phyloP scores from a whole-genome alignment of 345 rosid species.

The Salix purpurea region DNA sequence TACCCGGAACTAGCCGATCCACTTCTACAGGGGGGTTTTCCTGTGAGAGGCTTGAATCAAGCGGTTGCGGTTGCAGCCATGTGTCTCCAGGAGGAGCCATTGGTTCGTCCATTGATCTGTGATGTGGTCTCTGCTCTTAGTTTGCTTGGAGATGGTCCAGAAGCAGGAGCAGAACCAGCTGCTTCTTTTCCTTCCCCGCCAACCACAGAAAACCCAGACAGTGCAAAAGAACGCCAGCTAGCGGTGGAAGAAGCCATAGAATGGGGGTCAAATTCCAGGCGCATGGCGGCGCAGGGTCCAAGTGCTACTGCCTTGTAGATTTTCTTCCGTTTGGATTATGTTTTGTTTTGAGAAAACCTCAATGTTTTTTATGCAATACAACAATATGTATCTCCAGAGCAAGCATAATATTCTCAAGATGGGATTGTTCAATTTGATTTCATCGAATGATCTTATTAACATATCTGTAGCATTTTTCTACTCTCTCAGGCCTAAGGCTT shows the following conservation, averaged over 20 bases:
- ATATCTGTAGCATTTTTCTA: no score
- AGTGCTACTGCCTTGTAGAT: conserved; percentile 10
- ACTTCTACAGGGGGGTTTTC: conserved; percentile 46
- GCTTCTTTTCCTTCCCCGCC: conserved; percentile 2
- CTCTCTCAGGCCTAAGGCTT: no score
- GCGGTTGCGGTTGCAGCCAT: conserved; percentile 80
- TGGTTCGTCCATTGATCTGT: conserved; percentile 66
- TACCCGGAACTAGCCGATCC: conserved; percentile 71
- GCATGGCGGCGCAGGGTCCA: conserved; percentile 12
- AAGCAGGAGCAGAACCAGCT: neutral
- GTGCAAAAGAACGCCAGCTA: conserved; percentile 37
- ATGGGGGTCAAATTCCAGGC: conserved; percentile 11
- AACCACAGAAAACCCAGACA: neutral
- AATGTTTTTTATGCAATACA: no score
- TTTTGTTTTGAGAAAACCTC: no score
- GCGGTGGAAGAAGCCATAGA: conserved; percentile 71
- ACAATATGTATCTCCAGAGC: no score
- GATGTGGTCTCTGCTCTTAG: conserved; percentile 80
- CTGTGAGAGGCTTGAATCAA: conserved; percentile 58
- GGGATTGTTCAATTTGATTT: no score
- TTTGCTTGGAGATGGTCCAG: conserved; percentile 38
- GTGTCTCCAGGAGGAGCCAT: conserved; percentile 79
- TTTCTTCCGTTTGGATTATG: neutral
- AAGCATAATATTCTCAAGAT: no score
- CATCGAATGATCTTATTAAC: no score